Evolutionary conservation across 345 rosid species (phyloP).

Genomic region (Raphanus sativus): DNA sequence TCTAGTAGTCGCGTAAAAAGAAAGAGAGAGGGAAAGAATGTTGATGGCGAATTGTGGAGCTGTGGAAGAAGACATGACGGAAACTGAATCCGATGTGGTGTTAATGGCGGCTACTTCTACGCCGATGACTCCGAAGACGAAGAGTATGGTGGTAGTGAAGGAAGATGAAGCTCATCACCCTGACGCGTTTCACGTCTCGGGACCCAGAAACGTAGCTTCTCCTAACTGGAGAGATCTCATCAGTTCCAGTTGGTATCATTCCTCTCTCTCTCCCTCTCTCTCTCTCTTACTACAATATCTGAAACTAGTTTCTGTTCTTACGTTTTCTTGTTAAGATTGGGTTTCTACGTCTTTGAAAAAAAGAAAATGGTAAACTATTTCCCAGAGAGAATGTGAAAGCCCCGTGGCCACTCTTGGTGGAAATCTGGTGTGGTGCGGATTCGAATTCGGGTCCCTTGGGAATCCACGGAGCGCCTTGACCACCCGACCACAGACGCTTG

Average conservation of each 20-base stretch:
- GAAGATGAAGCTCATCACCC: conserved; percentile 71
- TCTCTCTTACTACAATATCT: neutral
- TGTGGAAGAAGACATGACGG: conserved; percentile 41
- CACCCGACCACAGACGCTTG: too few relatives aligned
- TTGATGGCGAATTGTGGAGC: conserved; percentile 44
- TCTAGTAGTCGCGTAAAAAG: conserved; percentile 14
- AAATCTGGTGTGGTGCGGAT: too few relatives aligned
- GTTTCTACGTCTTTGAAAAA: neutral
- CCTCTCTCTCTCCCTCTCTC: neutral
- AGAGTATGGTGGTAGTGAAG: conserved; percentile 18
- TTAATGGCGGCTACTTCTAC: conserved; percentile 10
- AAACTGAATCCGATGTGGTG: conserved; percentile 10
- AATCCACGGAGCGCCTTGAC: too few relatives aligned
- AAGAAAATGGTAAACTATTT: too few relatives aligned
- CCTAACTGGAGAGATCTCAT: conserved; percentile 98
- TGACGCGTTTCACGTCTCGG: conserved; percentile 87
- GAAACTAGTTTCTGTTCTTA: neutral
- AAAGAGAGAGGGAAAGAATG: neutral
- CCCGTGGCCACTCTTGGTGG: too few relatives aligned
- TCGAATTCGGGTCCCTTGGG: too few relatives aligned
- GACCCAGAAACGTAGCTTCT: conserved; percentile 80
- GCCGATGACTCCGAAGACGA: conserved; percentile 27
- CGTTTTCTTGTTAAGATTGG: neutral
- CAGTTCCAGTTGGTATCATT: conserved; percentile 70
- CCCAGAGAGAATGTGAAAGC: too few relatives aligned